Base-by-base conservation (phyloP, 2,329 filamentous ascomycete species). In the Sclerotinia borealis region DNA sequence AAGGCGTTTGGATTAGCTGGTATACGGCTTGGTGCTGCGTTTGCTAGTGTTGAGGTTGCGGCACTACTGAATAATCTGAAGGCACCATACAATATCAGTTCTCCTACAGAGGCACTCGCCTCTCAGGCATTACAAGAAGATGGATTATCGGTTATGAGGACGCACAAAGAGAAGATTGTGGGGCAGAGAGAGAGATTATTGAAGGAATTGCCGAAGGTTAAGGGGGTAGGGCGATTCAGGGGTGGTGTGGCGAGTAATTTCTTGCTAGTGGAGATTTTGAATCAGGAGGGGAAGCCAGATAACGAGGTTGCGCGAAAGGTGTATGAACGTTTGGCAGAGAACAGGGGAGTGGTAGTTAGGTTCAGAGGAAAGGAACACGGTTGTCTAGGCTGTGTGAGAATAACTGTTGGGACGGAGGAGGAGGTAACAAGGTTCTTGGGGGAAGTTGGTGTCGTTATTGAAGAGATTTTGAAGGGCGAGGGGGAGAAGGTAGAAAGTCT, bases 1-100 rank as follows among this genome's bases (percentile, higher is more conserved):
- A 99, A 99, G 77, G 95, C 92, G 0, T 99, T 99, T 73, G 95
- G 95, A 34, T 84, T 99, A 73, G 95, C 95, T 4, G 95, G 93
- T 58, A 96, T 99, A 74, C 84, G 95, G 19, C 82, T 99, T 1
- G 95, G 95, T 52, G 90, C 87, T 9, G 92, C 91, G 0, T 99
- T 97, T 74, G 84, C 91, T 6, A 84, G 86, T 11, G 81, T 86
- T 0, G 82, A 86, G 7, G 88, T 99, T 66, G 92, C 93, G 2
- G 77, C 79, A 19, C 80, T 99, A 15, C 82, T 99, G 62, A 99
- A 99, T 79, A 92, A 83, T 74, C 82, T 99, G 72, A 98, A 98
- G 78, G 93, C 95, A 0, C 95, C 95, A 0, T 99, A 99, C 79
- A 98, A 97, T 77, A 88, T 99, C 71, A 89, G 92, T 4, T 93